Evolutionary conservation across 352 stramenopile genomes (phyloP), one percentile per base, ranked within the genome.

Genomic region (Globisporangium sylvaticum): DNA sequence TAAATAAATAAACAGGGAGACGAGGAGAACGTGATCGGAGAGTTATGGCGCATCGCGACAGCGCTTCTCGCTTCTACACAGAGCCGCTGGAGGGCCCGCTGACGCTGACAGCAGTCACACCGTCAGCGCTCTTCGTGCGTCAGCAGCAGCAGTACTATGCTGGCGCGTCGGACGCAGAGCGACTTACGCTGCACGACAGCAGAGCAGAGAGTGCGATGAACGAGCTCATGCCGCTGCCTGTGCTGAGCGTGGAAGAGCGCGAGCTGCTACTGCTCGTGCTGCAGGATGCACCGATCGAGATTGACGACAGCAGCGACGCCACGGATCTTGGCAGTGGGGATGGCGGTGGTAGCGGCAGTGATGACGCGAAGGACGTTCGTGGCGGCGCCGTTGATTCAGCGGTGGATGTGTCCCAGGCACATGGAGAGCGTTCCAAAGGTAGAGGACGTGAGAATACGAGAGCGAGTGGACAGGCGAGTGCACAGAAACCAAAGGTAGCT

Each of bases 221-320:
- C n/a, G 46, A 54, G 46, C 46, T 24, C 46, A 25, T 54, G 46
- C n/a, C n/a, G 7, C 46, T 25, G 46, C 15, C 46, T 4, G 46
- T 25, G n/a, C n/a, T 54, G 46, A 25, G n/a, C 8, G 8, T 18
- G n/a, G 46, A 54, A 18, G 20, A 24, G 46, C n/a, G 24, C n/a
- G 46, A 54, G 46, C 24, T 54, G 46, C 22, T 54, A n/a, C 46
- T 54, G n/a, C 46, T 54, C 46, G 46, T 12, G n/a, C n/a, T 54
- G 22, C 46, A 54, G 18, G 46, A 54, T 6, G 46, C 46, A n/a
- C 46, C 46, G n/a, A 29, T 54, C n/a, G 46, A 54, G 18, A 20
- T 15, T n/a, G 46, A 54, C 6, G 24, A 25, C n/a, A 54, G n/a
- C n/a, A 54, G 46, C 46, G 46, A 25, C 20, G 46, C 7, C 12